Percentiles rank a stretch among this genome's conserved stretches.
phyloP scores from a whole-genome alignment of 495 filamentous ascomycete species.

The Usnea hakonensis region DNA sequence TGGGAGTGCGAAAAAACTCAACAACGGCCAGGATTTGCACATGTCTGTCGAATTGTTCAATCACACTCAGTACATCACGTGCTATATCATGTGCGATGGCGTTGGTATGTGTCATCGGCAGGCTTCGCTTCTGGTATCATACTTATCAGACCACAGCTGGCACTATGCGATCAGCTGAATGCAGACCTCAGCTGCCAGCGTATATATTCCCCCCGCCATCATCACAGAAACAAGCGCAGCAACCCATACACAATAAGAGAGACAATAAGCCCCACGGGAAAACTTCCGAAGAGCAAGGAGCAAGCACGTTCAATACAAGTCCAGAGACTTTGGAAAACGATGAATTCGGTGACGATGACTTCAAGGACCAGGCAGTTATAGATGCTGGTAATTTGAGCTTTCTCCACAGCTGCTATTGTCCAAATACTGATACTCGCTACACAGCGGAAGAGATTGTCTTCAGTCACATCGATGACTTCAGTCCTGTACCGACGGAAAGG shows the following conservation, averaged over 20 bases:
- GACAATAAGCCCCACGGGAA: constrained; percentile 9
- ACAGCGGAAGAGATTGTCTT: constrained; percentile 29
- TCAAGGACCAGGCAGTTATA: constrained; percentile 50
- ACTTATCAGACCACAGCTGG: constrained; percentile 49
- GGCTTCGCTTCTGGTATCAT: too few species aligned
- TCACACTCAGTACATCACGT: constrained; percentile 52
- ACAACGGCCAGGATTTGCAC: constrained; percentile 31
- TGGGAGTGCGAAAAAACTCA: constrained; percentile 51
- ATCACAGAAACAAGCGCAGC: constrained; percentile 8
- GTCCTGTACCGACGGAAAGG: neutral
- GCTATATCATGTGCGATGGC: constrained; percentile 79
- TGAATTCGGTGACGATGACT: constrained; percentile 49
- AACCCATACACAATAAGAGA: neutral
- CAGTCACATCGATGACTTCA: constrained; percentile 40
- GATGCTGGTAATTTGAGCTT: constrained; percentile 27
- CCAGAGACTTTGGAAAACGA: constrained; percentile 27
- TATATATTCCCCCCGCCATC: constrained; percentile 42
- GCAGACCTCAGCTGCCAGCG: constrained; percentile 55
- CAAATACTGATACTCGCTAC: neutral
- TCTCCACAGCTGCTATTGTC: neutral
- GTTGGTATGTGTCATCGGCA: constrained; percentile 49
- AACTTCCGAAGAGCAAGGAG: constrained; percentile 6
- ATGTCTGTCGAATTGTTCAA: constrained; percentile 53
- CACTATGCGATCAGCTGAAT: constrained; percentile 52
- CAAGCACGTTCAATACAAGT: constrained; percentile 11